Evolutionary conservation across 768 basidiomycete species (phyloP).

Genomic region (Mycena filopes): DNA sequence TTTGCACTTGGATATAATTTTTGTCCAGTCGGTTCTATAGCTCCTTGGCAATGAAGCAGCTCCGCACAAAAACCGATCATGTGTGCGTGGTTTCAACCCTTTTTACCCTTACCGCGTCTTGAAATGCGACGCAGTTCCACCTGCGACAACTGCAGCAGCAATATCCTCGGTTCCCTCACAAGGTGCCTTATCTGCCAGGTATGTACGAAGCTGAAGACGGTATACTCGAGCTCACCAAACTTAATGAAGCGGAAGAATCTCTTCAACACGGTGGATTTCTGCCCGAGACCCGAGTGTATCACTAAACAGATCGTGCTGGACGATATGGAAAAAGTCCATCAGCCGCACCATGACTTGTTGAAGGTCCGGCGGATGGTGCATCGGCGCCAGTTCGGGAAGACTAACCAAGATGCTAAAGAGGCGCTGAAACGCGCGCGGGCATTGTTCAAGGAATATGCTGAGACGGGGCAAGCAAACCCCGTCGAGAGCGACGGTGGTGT

Average conservation of each 20-base stretch:
- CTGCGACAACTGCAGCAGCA: constrained; percentile 41
- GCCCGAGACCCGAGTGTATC: constrained; percentile 38
- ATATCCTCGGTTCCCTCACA: constrained; percentile 41
- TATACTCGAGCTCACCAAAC: not conserved
- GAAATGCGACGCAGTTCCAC: constrained; percentile 14
- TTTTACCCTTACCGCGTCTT: not conserved
- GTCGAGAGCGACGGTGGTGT: too few species aligned
- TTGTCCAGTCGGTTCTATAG: constrained; percentile 34
- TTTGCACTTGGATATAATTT: too few species aligned
- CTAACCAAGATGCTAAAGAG: constrained; percentile 34
- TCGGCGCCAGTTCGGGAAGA: constrained; percentile 30
- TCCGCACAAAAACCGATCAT: constrained; percentile 35
- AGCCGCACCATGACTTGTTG: constrained; percentile 43
- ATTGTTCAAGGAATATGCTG: constrained; percentile 17
- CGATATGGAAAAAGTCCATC: constrained; percentile 37
- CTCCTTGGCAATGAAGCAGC: constrained; percentile 28
- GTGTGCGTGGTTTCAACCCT: constrained; percentile 17
- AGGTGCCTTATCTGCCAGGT: constrained; percentile 45
- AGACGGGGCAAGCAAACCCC: constrained; percentile 10
- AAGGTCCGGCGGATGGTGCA: constrained; percentile 38
- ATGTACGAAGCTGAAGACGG: not conserved
- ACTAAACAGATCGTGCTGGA: constrained; percentile 23
- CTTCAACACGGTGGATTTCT: constrained; percentile 42
- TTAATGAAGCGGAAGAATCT: constrained; percentile 15
- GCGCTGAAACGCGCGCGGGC: constrained; percentile 32